phyloP scores from a whole-genome alignment of 208 protist species.

The Herpetomonas muscarum region DNA sequence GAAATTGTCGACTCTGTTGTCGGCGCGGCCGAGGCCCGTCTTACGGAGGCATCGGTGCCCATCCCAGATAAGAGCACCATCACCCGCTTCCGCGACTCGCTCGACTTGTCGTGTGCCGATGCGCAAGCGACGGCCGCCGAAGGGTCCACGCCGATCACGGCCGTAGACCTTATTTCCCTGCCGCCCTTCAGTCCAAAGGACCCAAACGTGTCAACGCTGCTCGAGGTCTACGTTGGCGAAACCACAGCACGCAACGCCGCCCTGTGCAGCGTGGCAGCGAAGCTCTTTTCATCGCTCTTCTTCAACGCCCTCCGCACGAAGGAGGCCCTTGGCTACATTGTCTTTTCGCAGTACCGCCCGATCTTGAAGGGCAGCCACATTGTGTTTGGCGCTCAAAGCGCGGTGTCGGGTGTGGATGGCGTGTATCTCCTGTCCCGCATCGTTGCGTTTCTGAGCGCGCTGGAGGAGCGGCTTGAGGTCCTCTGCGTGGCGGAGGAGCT shows the following conservation, averaged over 20 bases:
- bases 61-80: conserved; percentile 21
- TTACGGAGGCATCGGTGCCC: conserved; percentile 17
- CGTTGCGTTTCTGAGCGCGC: conserved; percentile 52
- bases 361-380: conserved; percentile 27
- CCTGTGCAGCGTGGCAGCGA: conserved; percentile 27
- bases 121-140: neutral
- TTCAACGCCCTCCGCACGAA: conserved; percentile 71
- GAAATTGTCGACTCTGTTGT: conserved; percentile 25
- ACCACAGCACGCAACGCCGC: conserved; percentile 29
- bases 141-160: neutral
- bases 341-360: conserved; percentile 22
- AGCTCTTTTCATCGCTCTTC: conserved; percentile 56
- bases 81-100: conserved; percentile 51
- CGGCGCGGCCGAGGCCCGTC: conserved; percentile 23
- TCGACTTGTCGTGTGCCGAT: conserved; percentile 11
- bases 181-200: conserved; percentile 41
- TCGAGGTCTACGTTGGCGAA: conserved; percentile 59
- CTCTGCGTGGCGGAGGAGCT: conserved; percentile 38
- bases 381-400: conserved; percentile 57
- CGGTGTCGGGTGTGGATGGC: conserved; percentile 40
- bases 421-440: conserved; percentile 74
- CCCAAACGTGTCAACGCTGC: conserved; percentile 41
- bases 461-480: conserved; percentile 29
- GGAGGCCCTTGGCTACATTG: conserved; percentile 81
- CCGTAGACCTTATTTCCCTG: conserved; percentile 39